A percentile compares a stretch with the other conserved stretches of the same genome.
These are phyloP conservation scores for Chaetomium fimeti DNA, from an alignment of 495 filamentous ascomycete species.

Conservation along the genomic window DNA sequence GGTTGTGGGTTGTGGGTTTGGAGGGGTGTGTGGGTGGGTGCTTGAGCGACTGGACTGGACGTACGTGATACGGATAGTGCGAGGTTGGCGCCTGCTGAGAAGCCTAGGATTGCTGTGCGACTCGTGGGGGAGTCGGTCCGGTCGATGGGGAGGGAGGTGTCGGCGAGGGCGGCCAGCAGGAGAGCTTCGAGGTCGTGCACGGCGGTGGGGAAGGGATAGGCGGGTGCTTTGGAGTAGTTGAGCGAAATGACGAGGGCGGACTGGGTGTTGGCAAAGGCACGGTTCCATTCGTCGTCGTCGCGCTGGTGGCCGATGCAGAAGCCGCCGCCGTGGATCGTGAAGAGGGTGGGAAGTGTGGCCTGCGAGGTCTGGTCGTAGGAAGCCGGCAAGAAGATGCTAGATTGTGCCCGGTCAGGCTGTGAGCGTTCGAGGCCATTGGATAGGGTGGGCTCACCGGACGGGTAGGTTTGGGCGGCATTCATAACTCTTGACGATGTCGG, in stretches of 20 bases:
- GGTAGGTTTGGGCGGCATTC: conserved; percentile 34
- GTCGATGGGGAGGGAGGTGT: conserved; percentile 43
- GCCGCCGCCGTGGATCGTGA: conserved; percentile 43
- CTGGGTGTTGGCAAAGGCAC: conserved; percentile 35
- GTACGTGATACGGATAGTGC: conserved; percentile 21
- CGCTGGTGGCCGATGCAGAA: conserved; percentile 35
- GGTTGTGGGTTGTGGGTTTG: too few relatives aligned
- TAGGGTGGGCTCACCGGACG: conserved; percentile 33
- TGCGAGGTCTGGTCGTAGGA: conserved; percentile 36
- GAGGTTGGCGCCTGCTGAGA: conserved; percentile 40
- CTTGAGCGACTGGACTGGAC: too few relatives aligned
- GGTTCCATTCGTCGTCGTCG: conserved; percentile 45
- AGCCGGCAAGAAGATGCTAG: conserved; percentile 42
- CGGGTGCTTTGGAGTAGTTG: conserved; percentile 42
- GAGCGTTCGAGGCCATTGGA: background rate
- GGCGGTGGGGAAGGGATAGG: conserved; percentile 36
- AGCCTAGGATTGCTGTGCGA: conserved; percentile 37
- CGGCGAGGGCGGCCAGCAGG: conserved; percentile 34
- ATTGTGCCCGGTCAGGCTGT: background rate
- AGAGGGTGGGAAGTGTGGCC: conserved; percentile 36
- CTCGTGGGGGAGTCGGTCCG: conserved; percentile 11
- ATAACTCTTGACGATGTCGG: conserved; percentile 39
- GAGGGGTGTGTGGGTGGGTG: background rate
- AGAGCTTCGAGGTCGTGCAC: conserved; percentile 40
- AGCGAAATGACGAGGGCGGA: conserved; percentile 37